A percentile compares a stretch with the other conserved stretches of the same genome.
Evolutionary conservation across 305 asterid genomes (phyloP).

Genomic region (Andrographis paniculata): DNA sequence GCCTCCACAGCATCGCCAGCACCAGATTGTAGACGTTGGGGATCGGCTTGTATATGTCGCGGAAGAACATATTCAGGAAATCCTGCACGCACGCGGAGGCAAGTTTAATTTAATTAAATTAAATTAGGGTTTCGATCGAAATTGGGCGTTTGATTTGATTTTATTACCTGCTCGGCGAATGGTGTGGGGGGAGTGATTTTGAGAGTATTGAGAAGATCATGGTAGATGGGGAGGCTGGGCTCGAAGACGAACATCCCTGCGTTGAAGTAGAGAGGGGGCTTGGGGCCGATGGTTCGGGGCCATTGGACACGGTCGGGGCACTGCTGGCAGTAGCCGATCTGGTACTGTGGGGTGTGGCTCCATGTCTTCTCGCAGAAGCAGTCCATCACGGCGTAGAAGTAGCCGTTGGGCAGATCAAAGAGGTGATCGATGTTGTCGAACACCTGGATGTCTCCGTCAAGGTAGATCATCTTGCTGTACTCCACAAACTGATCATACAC

Average conservation of each 20-base stretch:
- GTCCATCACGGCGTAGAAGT: conserved; percentile 26
- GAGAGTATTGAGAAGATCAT: conserved; percentile 16
- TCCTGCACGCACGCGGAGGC: conserved; percentile 14
- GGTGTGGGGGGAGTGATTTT: conserved; percentile 21
- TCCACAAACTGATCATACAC: conserved; percentile 12
- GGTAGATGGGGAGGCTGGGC: conserved; percentile 19
- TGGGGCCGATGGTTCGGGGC: conserved; percentile 16
- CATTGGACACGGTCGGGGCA: conserved; percentile 19
- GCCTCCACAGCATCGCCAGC: conserved; percentile 59
- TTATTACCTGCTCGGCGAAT: conserved; percentile 21
- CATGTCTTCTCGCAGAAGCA: conserved; percentile 29
- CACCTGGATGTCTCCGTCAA: conserved; percentile 25
- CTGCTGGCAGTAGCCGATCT: conserved; percentile 24
- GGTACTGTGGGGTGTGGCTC: conserved; percentile 23
- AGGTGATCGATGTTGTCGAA: conserved; percentile 19
- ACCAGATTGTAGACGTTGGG: conserved; percentile 38
- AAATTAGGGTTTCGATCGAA: no score
- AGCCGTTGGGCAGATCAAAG: conserved; percentile 17
- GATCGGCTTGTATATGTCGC: conserved; percentile 32
- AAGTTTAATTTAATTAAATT: no score
- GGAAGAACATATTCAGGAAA: conserved; percentile 39
- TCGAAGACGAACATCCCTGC: conserved; percentile 25
- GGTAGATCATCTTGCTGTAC: conserved; percentile 27
- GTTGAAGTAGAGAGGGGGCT: conserved; percentile 24
- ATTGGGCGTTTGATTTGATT: background rate